phyloP scores from a whole-genome alignment of 2,329 filamentous ascomycete genomes.

The Gnomoniopsis sp. region DNA sequence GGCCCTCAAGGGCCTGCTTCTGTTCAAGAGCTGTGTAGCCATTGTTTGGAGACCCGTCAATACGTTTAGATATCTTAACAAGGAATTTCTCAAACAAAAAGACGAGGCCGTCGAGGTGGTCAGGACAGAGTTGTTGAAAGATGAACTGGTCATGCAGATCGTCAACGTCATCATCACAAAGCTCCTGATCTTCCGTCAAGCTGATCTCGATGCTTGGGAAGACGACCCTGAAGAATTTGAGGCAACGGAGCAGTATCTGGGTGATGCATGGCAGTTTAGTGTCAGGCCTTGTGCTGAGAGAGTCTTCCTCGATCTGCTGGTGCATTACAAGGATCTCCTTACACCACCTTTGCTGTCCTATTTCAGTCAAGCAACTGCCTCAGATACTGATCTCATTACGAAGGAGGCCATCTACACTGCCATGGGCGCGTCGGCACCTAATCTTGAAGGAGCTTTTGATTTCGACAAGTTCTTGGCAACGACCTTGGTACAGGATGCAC shows the following conservation, averaged over 20 bases:
- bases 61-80: slow-evolving; percentile 78
- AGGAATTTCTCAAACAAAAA: slow-evolving; percentile 73
- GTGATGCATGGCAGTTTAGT: slow-evolving; percentile 87
- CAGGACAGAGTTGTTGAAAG: slow-evolving; percentile 70
- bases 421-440: slow-evolving; percentile 78
- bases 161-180: slow-evolving; percentile 82
- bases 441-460: slow-evolving; percentile 71
- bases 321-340: slow-evolving; percentile 81
- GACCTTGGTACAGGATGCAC: slow-evolving; percentile 75
- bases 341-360: slow-evolving; percentile 77
- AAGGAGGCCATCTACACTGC: slow-evolving; percentile 96
- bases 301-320: slow-evolving; percentile 85
- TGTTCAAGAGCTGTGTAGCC: slow-evolving; percentile 78
- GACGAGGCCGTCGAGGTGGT: slow-evolving; percentile 65
- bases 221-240: slow-evolving; percentile 97
- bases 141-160: slow-evolving; percentile 74
- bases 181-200: slow-evolving; percentile 82
- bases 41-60: slow-evolving; percentile 80
- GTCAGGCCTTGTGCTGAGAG: slow-evolving; percentile 91
- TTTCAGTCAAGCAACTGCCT: slow-evolving; percentile 73
- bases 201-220: slow-evolving; percentile 88
- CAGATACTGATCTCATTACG: slow-evolving; percentile 65
- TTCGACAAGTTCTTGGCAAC: slow-evolving; percentile 77
- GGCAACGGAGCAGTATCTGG: slow-evolving; percentile 77
- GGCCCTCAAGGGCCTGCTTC: slow-evolving; percentile 75